These are phyloP conservation scores for Ambrosia hybrid DNA, from an alignment of 140 eudicot genomes.

Conservation along the genomic window DNA sequence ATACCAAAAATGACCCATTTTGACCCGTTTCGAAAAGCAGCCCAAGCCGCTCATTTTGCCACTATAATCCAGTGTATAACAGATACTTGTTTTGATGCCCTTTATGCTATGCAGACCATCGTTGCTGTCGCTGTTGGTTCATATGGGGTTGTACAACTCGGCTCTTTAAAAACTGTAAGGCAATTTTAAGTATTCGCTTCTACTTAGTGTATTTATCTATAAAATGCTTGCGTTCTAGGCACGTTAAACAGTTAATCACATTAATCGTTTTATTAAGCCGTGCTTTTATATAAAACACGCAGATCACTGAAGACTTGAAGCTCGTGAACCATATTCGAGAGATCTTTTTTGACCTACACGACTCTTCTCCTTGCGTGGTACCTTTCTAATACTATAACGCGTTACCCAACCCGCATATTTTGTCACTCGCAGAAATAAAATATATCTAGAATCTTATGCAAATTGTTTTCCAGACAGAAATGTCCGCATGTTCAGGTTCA, in stretches of 20 bases:
- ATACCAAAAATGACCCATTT: conserved; percentile 1
- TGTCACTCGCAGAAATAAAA: background rate
- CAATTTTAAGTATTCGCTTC: background rate
- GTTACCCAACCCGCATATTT: background rate
- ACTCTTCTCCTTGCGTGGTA: conserved; percentile 58
- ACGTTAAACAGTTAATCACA: background rate
- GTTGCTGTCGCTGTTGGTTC: conserved; percentile 73
- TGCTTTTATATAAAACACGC: conserved; percentile 14
- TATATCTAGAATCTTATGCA: conserved; percentile 25
- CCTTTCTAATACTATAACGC: background rate
- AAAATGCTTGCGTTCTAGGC: background rate
- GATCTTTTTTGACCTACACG: conserved; percentile 48
- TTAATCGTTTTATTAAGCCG: conserved; percentile 6
- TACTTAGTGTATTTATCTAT: background rate
- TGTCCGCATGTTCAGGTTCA: conserved; percentile 44
- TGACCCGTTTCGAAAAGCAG: background rate
- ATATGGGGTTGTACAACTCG: conserved; percentile 86
- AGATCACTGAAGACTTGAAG: conserved; percentile 75
- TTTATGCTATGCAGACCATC: conserved; percentile 61
- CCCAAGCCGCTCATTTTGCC: background rate
- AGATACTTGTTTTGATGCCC: conserved; percentile 17
- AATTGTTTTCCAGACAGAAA: conserved; percentile 60
- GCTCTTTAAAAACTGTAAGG: conserved; percentile 72
- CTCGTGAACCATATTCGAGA: conserved; percentile 51
- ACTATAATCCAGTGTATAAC: background rate